Base-by-base conservation (phyloP, 805 yeast species). In the Cyberlindnera japonica region DNA sequence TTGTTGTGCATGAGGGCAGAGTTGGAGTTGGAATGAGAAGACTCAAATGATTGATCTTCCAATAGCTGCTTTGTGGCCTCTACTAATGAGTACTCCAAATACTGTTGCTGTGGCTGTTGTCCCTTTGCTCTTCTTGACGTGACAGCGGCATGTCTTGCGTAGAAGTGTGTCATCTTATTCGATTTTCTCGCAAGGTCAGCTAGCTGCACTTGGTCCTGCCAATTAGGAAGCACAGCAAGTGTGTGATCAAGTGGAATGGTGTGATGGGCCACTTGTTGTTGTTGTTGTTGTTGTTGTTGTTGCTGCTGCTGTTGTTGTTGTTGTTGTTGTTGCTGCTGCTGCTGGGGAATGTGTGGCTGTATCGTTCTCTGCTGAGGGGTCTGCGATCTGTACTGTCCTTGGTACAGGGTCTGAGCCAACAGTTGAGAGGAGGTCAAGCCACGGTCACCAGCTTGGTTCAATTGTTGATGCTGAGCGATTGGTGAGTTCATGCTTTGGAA, bases 201-300 rank as follows among this genome's bases (percentile, higher is more conserved):
- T 43, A 88, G 69, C 57, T 81, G 88, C 34, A 69, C 64, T 63
- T 87, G 95, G 58, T 84, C 90, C 60, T 80, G 83, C 95, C 95
- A 87, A 53, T 74, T 72, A 8, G 69, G 51, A 3, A 81, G 65
- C 33, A 47, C 61, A 46, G 58, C 56, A 41, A 55, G 52, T 20
- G 55, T 26, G 35, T 55, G 57, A 47, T 69, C 80, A 44, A 62
- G 61, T 6, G 40, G 49, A 12, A 58, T 50, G 3, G 61, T 34
- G 19, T 50, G 54, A 10, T 45, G 49, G 6, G 47, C 14, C 4
- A 19, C 25, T 26, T 42, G 47, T 20, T 49, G 55, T 28, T 49
- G 63, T 32, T 57, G 63, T 15, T 48, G 60, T 35, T 55, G 69
- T 14, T 58, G 41, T n/a, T 49, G 63, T 33, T 57, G 63, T 15